phyloP scores from a whole-genome alignment of 768 basidiomycete species.

The Russula virescens region DNA sequence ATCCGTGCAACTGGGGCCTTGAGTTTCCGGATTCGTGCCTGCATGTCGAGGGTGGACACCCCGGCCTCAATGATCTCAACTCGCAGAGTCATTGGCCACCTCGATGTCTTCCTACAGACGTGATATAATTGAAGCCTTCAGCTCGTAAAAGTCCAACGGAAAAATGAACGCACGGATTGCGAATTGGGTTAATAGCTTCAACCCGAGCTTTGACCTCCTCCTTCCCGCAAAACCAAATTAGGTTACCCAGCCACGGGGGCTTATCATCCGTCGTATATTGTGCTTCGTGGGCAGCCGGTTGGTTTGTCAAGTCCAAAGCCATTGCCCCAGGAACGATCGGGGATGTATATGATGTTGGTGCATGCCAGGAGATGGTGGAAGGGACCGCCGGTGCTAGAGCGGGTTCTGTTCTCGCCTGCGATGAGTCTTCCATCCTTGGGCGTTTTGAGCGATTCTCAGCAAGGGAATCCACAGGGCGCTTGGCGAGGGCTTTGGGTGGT shows the following conservation, averaged over 20 bases:
- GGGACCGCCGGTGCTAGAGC: too few relatives aligned
- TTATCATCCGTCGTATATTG: background rate
- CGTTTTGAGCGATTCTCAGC: background rate
- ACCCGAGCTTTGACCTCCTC: background rate
- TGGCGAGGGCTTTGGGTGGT: too few relatives aligned
- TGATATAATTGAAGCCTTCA: background rate
- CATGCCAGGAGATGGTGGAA: background rate
- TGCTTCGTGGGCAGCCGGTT: background rate
- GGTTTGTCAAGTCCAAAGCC: too few relatives aligned
- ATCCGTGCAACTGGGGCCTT: background rate
- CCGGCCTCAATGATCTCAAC: background rate
- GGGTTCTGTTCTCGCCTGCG: too few relatives aligned
- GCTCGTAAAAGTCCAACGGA: background rate
- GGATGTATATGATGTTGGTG: background rate
- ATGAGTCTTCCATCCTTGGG: background rate
- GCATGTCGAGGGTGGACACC: background rate
- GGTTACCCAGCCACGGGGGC: background rate
- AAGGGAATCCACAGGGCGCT: background rate
- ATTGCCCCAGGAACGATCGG: background rate
- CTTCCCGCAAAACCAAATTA: background rate
- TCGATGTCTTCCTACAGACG: background rate
- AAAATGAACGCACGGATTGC: background rate
- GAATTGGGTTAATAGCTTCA: background rate
- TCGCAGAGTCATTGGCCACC: background rate
- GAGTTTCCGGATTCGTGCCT: background rate